phyloP scores from a whole-genome alignment of 306 rosid species.

The Rubus parviflorus region DNA sequence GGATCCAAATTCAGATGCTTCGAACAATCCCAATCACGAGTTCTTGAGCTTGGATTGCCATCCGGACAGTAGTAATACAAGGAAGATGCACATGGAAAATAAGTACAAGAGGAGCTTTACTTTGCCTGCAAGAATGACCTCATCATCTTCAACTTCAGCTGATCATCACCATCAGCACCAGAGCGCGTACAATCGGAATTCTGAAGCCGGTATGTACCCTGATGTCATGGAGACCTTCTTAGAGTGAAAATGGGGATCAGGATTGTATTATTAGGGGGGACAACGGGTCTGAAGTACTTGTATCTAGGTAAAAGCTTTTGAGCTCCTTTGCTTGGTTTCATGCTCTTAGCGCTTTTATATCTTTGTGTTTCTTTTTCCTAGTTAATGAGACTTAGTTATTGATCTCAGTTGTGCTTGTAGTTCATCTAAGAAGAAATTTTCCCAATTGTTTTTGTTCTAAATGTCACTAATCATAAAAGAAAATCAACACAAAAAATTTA shows the following conservation, averaged over 20 bases:
- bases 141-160: constrained; percentile 81
- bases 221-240: constrained; percentile 91
- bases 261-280: constrained; percentile 14
- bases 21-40: constrained; percentile 51
- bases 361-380: constrained; percentile 40
- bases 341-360: constrained; percentile 31
- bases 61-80: constrained; percentile 45
- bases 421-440: constrained; percentile 30
- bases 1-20: constrained; percentile 42
- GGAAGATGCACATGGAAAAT: constrained; percentile 55
- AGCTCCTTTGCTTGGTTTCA: constrained; percentile 43
- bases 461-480: background rate
- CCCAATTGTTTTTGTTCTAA: background rate
- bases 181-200: constrained; percentile 49
- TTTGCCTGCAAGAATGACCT: constrained; percentile 76
- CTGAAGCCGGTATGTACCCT: constrained; percentile 74
- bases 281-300: constrained; percentile 39
- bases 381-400: constrained; percentile 42
- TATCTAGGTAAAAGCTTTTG: constrained; percentile 59
- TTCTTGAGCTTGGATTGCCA: constrained; percentile 92
- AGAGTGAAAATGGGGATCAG: constrained; percentile 52
- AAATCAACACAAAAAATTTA: background rate
- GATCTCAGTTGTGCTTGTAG: constrained; percentile 37
- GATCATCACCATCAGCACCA: constrained; percentile 69
- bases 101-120: constrained; percentile 85